Evolutionary conservation across 164 flowering plant genomes (phyloP).

Genomic region (Sedum album): DNA sequence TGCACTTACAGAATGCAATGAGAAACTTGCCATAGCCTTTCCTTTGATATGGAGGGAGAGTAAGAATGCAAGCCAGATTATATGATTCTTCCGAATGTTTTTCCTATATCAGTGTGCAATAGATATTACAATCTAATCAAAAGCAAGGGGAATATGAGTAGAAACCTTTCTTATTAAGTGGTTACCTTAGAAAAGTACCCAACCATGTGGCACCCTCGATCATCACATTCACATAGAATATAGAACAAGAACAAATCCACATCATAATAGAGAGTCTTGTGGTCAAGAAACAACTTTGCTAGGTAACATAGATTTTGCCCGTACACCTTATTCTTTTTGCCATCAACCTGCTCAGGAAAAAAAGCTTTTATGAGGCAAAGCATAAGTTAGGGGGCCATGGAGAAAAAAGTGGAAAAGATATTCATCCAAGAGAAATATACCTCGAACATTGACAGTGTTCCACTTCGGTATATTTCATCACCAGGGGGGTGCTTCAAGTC

Average conservation of each 20-base stretch:
- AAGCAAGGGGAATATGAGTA: background rate
- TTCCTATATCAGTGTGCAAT: slow-evolving; percentile 49
- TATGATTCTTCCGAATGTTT: slow-evolving; percentile 96
- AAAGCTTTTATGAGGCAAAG: background rate
- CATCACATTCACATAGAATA: slow-evolving; percentile 95
- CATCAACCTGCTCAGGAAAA: slow-evolving; percentile 73
- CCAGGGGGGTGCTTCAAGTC: slow-evolving; percentile 99
- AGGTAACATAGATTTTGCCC: slow-evolving; percentile 93
- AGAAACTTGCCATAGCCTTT: slow-evolving; percentile 98
- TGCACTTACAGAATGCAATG: slow-evolving; percentile 86
- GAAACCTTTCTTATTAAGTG: background rate
- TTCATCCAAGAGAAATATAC: slow-evolving; percentile 18
- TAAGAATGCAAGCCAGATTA: slow-evolving; percentile 94
- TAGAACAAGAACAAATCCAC: slow-evolving; percentile 93
- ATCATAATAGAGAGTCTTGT: slow-evolving; percentile 98
- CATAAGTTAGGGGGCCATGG: background rate
- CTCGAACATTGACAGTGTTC: slow-evolving; percentile 98
- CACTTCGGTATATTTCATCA: slow-evolving; percentile 91
- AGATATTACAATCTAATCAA: background rate
- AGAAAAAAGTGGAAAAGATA: background rate
- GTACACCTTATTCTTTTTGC: slow-evolving; percentile 97
- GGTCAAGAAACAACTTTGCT: slow-evolving; percentile 95
- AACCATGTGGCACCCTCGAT: slow-evolving; percentile 99
- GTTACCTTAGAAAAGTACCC: slow-evolving; percentile 97
- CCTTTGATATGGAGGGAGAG: slow-evolving; percentile 98